Conservation (phyloP, 176 grass and related monocot species). For the Zea luxurians region DNA sequence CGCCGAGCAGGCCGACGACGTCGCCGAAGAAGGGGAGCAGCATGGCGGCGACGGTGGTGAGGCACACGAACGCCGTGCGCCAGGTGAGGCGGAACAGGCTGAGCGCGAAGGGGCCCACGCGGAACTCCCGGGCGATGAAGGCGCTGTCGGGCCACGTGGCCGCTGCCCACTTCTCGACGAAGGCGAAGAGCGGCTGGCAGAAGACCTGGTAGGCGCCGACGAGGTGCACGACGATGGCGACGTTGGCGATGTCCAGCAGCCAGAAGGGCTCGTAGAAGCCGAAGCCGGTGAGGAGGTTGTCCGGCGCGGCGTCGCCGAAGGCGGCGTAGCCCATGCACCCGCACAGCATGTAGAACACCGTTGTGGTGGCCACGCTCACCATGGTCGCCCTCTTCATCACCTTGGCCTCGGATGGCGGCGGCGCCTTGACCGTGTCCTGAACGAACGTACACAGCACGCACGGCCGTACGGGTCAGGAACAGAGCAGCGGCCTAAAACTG, state of each 20-base stretch:
- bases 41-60: conserved; percentile 64
- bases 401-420: conserved; percentile 65
- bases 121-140: conserved; percentile 43
- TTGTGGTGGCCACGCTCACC: conserved; percentile 68
- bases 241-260: conserved; percentile 89
- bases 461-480: background rate
- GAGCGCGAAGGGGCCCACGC: conserved; percentile 19
- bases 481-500: background rate
- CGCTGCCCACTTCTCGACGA: conserved; percentile 59
- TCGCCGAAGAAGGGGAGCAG: conserved; percentile 71
- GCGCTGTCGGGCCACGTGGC: conserved; percentile 60
- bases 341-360: conserved; percentile 85
- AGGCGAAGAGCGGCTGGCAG: conserved; percentile 84
- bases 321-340: conserved; percentile 90
- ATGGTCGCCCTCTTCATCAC: conserved; percentile 77
- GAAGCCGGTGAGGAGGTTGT: conserved; percentile 89
- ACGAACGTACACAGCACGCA: no score
- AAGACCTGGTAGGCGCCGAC: conserved; percentile 80
- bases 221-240: conserved; percentile 81
- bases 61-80: conserved; percentile 59
- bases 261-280: conserved; percentile 95
- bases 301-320: conserved; percentile 70
- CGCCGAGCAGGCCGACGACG: conserved; percentile 66
- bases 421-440: conserved; percentile 70
- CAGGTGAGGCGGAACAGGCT: conserved; percentile 54